Evolutionary conservation across 495 filamentous ascomycete genomes (phyloP).

Genomic region (Aspergillus kassunensis): DNA sequence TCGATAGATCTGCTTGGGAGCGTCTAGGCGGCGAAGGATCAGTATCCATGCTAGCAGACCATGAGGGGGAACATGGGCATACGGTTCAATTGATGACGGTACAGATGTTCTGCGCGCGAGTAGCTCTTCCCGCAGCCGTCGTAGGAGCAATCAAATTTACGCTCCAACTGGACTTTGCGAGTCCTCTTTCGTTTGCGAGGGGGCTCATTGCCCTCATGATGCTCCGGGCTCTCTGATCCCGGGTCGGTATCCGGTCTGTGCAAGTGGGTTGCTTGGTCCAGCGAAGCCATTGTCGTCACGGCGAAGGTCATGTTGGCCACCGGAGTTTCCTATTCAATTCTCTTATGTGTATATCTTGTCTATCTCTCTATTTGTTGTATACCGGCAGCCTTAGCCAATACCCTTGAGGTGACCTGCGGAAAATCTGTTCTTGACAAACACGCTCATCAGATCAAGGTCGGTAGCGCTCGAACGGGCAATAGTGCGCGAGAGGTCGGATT

Average conservation of each 20-base stretch:
- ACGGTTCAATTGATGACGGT: conserved; percentile 95
- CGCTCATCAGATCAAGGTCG: conserved; percentile 12
- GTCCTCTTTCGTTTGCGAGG: conserved; percentile 72
- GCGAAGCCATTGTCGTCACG: conserved; percentile 25
- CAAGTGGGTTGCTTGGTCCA: conserved; percentile 14
- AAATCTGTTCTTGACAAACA: conserved; percentile 36
- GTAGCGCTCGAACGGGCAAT: background rate
- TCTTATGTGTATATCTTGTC: background rate
- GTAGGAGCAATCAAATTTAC: conserved; percentile 89
- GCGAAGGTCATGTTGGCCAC: conserved; percentile 22
- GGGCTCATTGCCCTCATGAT: conserved; percentile 29
- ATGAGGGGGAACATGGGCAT: conserved; percentile 30
- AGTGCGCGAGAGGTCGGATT: background rate
- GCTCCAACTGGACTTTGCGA: conserved; percentile 77
- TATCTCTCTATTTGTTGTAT: conserved; percentile 1
- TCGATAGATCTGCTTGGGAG: conserved; percentile 90
- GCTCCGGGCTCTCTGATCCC: conserved; percentile 27
- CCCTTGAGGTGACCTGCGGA: conserved; percentile 38
- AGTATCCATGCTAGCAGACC: conserved; percentile 7
- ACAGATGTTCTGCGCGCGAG: conserved; percentile 93
- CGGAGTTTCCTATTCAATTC: background rate
- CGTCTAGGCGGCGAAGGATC: conserved; percentile 43
- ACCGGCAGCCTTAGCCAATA: conserved; percentile 22
- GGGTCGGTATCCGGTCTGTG: conserved; percentile 23
- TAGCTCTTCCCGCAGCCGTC: conserved; percentile 94